Base-by-base conservation (phyloP, 129 eudicot species). In the Ambrosia trifida region DNA sequence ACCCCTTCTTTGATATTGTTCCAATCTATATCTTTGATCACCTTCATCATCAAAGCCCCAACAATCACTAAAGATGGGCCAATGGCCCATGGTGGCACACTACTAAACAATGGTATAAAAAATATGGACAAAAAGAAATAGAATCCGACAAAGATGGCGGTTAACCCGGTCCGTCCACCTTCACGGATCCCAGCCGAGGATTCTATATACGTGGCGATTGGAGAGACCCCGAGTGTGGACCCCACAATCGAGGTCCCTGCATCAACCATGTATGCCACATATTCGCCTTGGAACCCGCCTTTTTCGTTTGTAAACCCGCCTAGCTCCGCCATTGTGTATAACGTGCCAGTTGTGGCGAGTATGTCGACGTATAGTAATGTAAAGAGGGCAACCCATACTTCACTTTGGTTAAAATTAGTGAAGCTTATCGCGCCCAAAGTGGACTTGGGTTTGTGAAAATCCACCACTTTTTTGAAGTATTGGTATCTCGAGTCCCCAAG, bases 61-160 rank as follows among this genome's bases (percentile, higher is more conserved):
- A 91, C 96, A 80, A 91, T 76, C 18, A 88, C 96, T 33, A 91
- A 69, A 45, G 97, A 83, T 19, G 97, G 96, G 51, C 97, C 97
- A 2, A 88, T 85, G 3, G 97, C 97, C 97, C 97, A 91, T 16
- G 94, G 91, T 17, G 97, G 97, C 18, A 91, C 97, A 40, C 93
- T 91, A 32, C 86, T 74, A 45, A 91, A 74, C 0, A 91, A 17
- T 3, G 97, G 97, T 57, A 78, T 72, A 56, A 91, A 91, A 73
- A 88, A 88, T 66, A 86, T 38, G 0, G 97, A 86, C 45, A 88
- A 30, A 5, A 83, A 66, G 77, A 91, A 91, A 74, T 88, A 91
- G 3, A 88, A 17, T 20, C 96, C 97, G 2, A 91, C 79, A 32
- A 91, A 45, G 14, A 88, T 73, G 10, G 96, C 97, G 4, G 97